Evolutionary conservation across 129 eudicot species (phyloP).

Genomic region (Escallonia herrerae): DNA sequence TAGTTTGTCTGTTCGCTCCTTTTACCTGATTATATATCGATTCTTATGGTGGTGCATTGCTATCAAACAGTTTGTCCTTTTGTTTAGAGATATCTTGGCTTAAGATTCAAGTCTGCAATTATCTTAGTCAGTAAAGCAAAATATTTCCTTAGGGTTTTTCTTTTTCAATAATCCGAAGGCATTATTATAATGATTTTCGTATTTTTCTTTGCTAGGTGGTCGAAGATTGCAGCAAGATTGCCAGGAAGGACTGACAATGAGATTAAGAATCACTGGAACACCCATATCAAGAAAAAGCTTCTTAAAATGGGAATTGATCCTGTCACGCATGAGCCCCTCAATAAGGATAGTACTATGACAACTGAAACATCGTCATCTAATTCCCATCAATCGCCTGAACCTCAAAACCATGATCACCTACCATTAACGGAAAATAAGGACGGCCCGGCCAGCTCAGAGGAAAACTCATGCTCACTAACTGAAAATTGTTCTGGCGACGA

Average conservation of each 20-base stretch:
- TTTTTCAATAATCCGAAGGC: too few species aligned
- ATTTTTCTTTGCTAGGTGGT: constrained; percentile 50
- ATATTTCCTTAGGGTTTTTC: too few species aligned
- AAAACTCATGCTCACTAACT: constrained; percentile 38
- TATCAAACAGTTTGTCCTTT: background rate
- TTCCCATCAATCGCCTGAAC: constrained; percentile 15
- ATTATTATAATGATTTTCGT: too few species aligned
- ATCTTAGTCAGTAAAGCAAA: too few species aligned
- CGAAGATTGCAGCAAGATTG: constrained; percentile 68
- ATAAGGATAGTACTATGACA: constrained; percentile 20
- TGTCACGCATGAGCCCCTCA: constrained; percentile 56
- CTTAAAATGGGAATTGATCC: constrained; percentile 78
- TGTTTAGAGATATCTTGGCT: background rate
- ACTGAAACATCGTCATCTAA: constrained; percentile 9
- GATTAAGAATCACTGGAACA: constrained; percentile 80
- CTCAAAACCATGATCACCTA: constrained; percentile 10
- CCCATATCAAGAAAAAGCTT: constrained; percentile 81
- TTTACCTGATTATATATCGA: background rate
- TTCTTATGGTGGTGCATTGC: background rate
- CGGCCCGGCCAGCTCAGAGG: constrained; percentile 27
- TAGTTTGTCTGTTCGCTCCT: background rate
- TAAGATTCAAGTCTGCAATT: background rate
- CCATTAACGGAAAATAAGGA: constrained; percentile 12
- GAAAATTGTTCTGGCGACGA: constrained; percentile 26
- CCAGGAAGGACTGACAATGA: constrained; percentile 88